Conservation (phyloP, 257 asterid species). For the Nicotiana otophora region DNA sequence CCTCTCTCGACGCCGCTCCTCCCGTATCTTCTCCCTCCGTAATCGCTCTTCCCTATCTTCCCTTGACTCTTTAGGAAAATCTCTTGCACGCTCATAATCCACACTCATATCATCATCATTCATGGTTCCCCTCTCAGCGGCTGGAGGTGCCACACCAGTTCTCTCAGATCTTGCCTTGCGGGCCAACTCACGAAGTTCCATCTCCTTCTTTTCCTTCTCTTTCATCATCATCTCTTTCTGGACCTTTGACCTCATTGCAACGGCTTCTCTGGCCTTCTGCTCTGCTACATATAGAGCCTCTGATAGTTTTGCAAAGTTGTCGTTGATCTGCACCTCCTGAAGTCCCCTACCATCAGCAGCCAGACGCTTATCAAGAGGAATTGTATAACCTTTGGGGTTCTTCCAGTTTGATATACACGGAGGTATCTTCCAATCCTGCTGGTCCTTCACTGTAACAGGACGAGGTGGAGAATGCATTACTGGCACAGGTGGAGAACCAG, state of each 20-base stretch:
- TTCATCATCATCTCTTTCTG: slow-evolving; percentile 82
- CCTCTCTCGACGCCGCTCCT: slow-evolving; percentile 10
- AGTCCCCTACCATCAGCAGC: slow-evolving; percentile 91
- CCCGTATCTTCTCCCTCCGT: slow-evolving; percentile 2
- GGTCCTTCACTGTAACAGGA: slow-evolving; percentile 75
- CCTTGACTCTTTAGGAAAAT: no score
- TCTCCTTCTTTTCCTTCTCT: slow-evolving; percentile 79
- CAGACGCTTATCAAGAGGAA: slow-evolving; percentile 83
- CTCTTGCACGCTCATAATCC: slow-evolving; percentile 40
- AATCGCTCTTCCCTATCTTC: slow-evolving; percentile 19
- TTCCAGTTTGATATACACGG: slow-evolving; percentile 91
- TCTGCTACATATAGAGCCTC: slow-evolving; percentile 70
- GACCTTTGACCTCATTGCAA: slow-evolving; percentile 79
- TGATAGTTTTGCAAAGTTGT: slow-evolving; percentile 64
- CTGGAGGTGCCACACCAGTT: slow-evolving; percentile 20
- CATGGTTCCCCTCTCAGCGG: no score
- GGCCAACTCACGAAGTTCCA: slow-evolving; percentile 76
- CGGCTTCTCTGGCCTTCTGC: slow-evolving; percentile 81
- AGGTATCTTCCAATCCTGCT: slow-evolving; percentile 85
- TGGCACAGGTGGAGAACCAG: neutral
- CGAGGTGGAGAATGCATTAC: neutral
- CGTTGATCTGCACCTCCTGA: slow-evolving; percentile 75
- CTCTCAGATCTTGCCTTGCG: slow-evolving; percentile 78
- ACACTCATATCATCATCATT: slow-evolving; percentile 29
- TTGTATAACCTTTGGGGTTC: slow-evolving; percentile 82